Percentiles rank a stretch among this genome's conserved stretches.
phyloP scores from a whole-genome alignment of 768 basidiomycete genomes.

The Cyathus striatus region DNA sequence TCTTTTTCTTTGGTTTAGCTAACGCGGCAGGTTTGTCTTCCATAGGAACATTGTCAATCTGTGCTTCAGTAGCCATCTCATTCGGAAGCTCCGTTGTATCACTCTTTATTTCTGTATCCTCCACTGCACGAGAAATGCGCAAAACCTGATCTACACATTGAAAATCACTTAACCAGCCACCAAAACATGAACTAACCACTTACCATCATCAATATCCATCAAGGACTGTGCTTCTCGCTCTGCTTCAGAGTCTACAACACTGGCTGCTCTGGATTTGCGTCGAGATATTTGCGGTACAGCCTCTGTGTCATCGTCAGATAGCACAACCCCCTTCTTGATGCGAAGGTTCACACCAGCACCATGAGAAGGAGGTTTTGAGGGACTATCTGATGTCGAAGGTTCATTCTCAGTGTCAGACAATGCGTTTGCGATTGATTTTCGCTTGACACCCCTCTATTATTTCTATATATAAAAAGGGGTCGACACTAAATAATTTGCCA shows the following conservation, averaged over 20 bases:
- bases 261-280: constrained; percentile 25
- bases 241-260: constrained; percentile 28
- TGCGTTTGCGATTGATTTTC: constrained; percentile 33
- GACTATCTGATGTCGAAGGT: constrained; percentile 6
- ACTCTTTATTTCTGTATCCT: constrained; percentile 6
- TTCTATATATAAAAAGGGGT: not conserved
- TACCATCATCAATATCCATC: constrained; percentile 80
- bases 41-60: constrained; percentile 30
- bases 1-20: constrained; percentile 31
- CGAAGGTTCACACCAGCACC: constrained; percentile 16
- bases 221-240: constrained; percentile 50
- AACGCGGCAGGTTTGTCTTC: constrained; percentile 24
- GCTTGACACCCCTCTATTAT: constrained; percentile 31
- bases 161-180: no score
- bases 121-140: not conserved
- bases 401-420: constrained; percentile 19
- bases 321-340: constrained; percentile 40
- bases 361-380: constrained; percentile 8
- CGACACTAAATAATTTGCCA: constrained; percentile 11
- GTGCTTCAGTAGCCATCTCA: no score
- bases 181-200: constrained; percentile 7
- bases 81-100: no score
- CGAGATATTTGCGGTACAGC: constrained; percentile 20
- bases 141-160: no score
- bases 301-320: constrained; percentile 63